These are phyloP conservation scores for Phytophthora agathidicida DNA, from an alignment of 352 stramenopile genomes.

Conservation along the genomic window DNA sequence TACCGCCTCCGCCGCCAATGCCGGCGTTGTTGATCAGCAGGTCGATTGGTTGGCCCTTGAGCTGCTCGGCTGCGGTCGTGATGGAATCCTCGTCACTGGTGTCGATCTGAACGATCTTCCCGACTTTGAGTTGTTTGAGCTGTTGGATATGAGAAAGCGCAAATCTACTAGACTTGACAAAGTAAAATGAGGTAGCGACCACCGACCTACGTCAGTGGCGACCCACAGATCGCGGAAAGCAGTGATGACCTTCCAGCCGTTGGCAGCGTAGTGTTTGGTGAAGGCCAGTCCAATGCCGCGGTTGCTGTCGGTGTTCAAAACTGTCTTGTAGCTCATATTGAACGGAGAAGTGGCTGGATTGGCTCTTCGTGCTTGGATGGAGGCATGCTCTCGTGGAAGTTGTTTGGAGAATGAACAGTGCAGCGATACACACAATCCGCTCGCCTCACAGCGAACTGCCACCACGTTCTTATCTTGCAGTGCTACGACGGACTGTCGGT, in stretches of 20 bases:
- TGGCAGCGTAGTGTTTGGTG: conserved; percentile 41
- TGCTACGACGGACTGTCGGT: too few species aligned
- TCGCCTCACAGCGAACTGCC: too few species aligned
- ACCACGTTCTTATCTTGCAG: too few species aligned
- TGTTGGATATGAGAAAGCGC: conserved; percentile 4
- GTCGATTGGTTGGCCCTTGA: conserved; percentile 53
- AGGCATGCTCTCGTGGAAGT: not conserved
- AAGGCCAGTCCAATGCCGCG: conserved; percentile 52
- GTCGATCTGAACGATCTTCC: conserved; percentile 32
- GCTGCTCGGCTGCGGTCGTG: conserved; percentile 28
- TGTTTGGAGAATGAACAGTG: conserved; percentile 13
- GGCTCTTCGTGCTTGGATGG: not conserved
- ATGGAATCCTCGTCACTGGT: conserved; percentile 44
- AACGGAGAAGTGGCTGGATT: too few species aligned
- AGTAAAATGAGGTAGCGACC: not conserved
- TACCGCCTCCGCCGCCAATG: conserved; percentile 36
- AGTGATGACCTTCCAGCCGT: conserved; percentile 56
- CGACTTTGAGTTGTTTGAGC: conserved; percentile 16
- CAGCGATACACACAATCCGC: conserved; percentile 3
- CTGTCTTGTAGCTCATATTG: conserved; percentile 39
- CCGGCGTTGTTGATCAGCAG: conserved; percentile 69
- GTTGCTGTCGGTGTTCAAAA: conserved; percentile 58
- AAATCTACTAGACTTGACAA: too few species aligned
- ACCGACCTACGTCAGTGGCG: conserved; percentile 3
- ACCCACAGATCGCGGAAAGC: conserved; percentile 17